Conservation (phyloP, 176 grass and related monocot genomes). For the Saccharum spontaneum region DNA sequence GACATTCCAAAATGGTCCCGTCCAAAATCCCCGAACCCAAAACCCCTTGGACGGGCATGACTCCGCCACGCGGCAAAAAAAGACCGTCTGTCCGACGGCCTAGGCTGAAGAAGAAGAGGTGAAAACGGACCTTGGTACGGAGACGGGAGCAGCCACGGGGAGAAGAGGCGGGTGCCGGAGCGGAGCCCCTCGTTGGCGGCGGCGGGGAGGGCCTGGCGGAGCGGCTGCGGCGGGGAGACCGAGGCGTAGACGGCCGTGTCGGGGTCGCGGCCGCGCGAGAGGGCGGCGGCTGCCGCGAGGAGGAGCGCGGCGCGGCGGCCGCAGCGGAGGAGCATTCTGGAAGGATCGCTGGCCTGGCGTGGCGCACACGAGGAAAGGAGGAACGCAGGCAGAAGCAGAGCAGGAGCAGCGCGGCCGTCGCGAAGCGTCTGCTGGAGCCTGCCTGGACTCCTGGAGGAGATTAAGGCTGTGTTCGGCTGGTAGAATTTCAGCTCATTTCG, state of each 20-base stretch:
- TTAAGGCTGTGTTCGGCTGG: too few relatives aligned
- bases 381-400: background rate
- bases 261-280: background rate
- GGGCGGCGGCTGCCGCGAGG: conserved; percentile 12
- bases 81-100: background rate
- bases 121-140: conserved; percentile 1
- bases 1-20: background rate
- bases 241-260: background rate
- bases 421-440: background rate
- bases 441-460: background rate
- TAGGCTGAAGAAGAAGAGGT: background rate
- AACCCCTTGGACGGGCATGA: background rate
- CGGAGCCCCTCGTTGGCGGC: conserved; percentile 10
- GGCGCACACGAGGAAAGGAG: background rate
- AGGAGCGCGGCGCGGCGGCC: conserved; percentile 33
- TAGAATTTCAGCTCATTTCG: too few relatives aligned
- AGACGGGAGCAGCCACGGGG: background rate
- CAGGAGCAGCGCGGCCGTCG: background rate
- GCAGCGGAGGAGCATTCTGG: conserved; percentile 30
- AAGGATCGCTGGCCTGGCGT: background rate
- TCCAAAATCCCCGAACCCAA: background rate
- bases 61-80: background rate
- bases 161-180: conserved; percentile 4
- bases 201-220: conserved; percentile 11
- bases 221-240: conserved; percentile 5